Evolutionary conservation across 129 eudicot genomes (phyloP).

Genomic region (Dittrichia graveolens): DNA sequence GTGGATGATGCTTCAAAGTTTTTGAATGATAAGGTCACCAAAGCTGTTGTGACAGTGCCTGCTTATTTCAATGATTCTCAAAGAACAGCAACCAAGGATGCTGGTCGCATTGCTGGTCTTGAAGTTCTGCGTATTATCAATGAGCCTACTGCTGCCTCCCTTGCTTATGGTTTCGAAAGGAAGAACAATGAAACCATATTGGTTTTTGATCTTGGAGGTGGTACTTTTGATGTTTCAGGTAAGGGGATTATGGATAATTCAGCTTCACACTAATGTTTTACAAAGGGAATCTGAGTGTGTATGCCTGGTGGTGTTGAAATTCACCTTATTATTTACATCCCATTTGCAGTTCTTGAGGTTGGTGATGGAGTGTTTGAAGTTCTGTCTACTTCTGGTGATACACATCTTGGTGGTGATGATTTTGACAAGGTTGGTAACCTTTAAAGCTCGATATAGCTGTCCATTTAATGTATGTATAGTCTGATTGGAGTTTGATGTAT

Average conservation of each 20-base stretch:
- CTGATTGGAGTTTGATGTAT: background rate
- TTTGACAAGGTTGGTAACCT: conserved; percentile 71
- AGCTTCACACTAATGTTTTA: background rate
- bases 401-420: conserved; percentile 99
- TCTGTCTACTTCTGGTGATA: conserved; percentile 95
- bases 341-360: conserved; percentile 84
- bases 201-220: conserved; percentile 98
- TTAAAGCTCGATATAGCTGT: background rate
- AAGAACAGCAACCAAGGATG: conserved; percentile 97
- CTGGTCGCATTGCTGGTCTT: conserved; percentile 96
- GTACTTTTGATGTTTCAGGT: conserved; percentile 99
- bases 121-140: conserved; percentile 92
- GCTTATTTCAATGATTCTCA: conserved; percentile 96
- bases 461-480: background rate
- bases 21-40: conserved; percentile 79
- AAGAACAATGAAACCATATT: conserved; percentile 90
- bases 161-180: conserved; percentile 96
- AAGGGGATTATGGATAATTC: background rate
- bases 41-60: conserved; percentile 96
- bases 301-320: background rate
- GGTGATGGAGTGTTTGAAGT: conserved; percentile 99
- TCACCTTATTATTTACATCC: background rate
- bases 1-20: conserved; percentile 97
- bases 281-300: background rate
- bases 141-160: conserved; percentile 96